Conservation (phyloP, 1,284 basidiomycete species). For the Microbotryum lychnidis-dioicae region DNA sequence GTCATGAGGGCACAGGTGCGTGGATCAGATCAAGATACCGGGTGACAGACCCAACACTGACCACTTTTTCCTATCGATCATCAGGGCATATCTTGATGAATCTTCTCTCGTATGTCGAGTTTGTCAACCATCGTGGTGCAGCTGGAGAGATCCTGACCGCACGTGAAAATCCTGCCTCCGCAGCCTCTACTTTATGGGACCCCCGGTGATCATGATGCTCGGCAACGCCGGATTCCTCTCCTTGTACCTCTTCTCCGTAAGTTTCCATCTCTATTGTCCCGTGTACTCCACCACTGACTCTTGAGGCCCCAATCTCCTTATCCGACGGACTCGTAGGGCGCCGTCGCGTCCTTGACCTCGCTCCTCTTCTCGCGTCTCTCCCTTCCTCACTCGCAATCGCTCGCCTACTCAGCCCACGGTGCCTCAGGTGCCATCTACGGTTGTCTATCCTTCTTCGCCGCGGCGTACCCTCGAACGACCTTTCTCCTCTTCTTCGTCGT, state of each 20-base stretch:
- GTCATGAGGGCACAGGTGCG: slow-evolving; percentile 12
- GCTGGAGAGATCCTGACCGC: background rate
- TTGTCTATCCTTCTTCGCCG: slow-evolving; percentile 20
- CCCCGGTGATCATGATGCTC: slow-evolving; percentile 16
- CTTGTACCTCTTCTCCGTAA: slow-evolving; percentile 25
- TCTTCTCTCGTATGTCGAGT: slow-evolving; percentile 5
- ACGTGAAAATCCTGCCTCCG: background rate
- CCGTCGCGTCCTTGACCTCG: slow-evolving; percentile 11
- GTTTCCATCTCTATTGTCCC: background rate
- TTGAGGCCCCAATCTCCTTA: background rate
- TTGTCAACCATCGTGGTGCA: background rate
- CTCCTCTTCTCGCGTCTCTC: background rate
- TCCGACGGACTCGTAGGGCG: background rate
- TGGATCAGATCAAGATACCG: no score
- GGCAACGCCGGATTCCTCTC: slow-evolving; percentile 26
- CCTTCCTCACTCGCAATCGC: background rate
- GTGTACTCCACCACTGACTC: background rate
- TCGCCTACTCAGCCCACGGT: slow-evolving; percentile 7
- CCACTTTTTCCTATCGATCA: no score
- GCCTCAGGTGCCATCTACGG: slow-evolving; percentile 21
- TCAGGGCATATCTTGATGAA: slow-evolving; percentile 20
- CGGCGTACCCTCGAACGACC: slow-evolving; percentile 12
- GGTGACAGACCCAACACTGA: no score
- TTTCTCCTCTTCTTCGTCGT: slow-evolving; percentile 30
- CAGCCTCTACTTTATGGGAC: slow-evolving; percentile 22